Conservation (phyloP, 73 alveolate species). For the Breviolum minutum region DNA sequence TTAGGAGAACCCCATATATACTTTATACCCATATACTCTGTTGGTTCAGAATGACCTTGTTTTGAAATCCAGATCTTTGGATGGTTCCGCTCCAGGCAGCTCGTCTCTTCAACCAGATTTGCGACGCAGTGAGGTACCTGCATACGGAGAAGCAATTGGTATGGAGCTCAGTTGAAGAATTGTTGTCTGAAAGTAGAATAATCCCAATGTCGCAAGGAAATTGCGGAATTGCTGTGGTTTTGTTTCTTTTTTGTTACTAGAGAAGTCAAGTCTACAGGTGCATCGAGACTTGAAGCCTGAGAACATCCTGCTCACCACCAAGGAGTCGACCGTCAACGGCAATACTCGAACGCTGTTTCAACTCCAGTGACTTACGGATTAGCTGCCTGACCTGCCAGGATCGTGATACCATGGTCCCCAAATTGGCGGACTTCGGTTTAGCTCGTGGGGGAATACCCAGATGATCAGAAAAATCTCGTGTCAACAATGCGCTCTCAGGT, state of each 20-base stretch:
- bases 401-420: constrained; percentile 60
- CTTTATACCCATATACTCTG: too few species aligned
- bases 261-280: not conserved
- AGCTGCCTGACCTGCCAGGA: constrained; percentile 24
- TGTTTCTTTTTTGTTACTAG: too few species aligned
- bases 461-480: not conserved
- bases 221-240: not conserved
- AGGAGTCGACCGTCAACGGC: not conserved
- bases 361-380: not conserved
- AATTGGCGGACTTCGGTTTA: constrained; percentile 72
- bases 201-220: not conserved
- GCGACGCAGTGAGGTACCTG: constrained; percentile 79
- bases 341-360: not conserved
- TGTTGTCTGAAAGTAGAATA: not conserved
- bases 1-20: too few species aligned
- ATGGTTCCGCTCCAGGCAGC: not conserved
- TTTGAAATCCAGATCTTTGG: too few species aligned
- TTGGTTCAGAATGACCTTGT: too few species aligned
- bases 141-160: constrained; percentile 55
- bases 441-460: constrained; percentile 20
- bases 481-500: not conserved
- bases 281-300: constrained; percentile 82
- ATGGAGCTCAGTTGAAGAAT: not conserved
- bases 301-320: constrained; percentile 77
- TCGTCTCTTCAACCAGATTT: constrained; percentile 41